Evolutionary conservation across 805 yeast species (phyloP), one percentile per base, ranked within the genome.

Genomic region (Brettanomyces nanus): DNA sequence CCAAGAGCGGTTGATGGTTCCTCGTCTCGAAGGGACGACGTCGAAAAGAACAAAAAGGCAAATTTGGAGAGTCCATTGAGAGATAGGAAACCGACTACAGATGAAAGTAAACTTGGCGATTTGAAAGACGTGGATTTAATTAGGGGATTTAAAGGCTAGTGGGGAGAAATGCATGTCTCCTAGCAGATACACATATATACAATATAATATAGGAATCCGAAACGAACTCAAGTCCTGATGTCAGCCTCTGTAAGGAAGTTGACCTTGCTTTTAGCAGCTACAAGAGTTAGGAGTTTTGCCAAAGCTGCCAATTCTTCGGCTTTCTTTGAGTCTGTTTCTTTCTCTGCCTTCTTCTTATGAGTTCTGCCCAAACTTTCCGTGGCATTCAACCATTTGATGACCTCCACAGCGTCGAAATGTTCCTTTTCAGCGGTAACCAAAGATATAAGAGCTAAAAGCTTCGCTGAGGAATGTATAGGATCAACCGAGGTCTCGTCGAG

Each of bases 91-190:
- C 36, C 15, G 6, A 47, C 47, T n/a, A 47, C 48, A 3, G 51
- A 23, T 23, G 26, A 23, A 7, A 23, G 26, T 11, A 23, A 51
- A 39, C 37, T 65, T 7, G 70, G 70, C 3, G 74, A 68, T 44
- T 49, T 68, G 36, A 65, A 65, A 40, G 65, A 69, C 43, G 68
- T 69, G 33, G 76, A 71, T 51, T 48, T 71, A 32, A 65, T 69
- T 1, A 63, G 69, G 38, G 73, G 74, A 2, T 69, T 68, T 44
- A 61, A 61, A 43, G 56, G 58, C 21, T 54, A 41, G 31, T 13
- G 13, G 28, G 23, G 22, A 11, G n/a, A n/a, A n/a, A n/a, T n/a
- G n/a, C n/a, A n/a, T n/a, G n/a, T n/a, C n/a, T n/a, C n/a, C n/a
- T n/a, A n/a, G n/a, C n/a, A n/a, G n/a, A n/a, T n/a, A n/a, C n/a